Evolutionary conservation across 2,329 filamentous ascomycete species (phyloP).

Genomic region (Neofusicoccum sp.): DNA sequence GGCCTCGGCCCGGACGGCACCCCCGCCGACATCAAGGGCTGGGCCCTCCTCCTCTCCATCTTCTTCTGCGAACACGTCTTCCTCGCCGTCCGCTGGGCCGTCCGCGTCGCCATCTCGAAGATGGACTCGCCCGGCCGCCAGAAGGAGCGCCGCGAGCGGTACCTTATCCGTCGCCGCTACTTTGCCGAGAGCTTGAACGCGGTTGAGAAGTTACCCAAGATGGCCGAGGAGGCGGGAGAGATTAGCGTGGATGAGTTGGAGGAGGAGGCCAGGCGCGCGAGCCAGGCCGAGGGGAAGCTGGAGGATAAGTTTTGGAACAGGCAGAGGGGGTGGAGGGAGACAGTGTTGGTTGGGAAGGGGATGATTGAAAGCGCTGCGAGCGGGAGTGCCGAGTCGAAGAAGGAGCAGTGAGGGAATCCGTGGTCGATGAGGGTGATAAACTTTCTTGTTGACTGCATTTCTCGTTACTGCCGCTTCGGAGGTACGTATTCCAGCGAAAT

Average conservation of each 20-base stretch:
- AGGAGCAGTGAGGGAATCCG: conserved; percentile 25
- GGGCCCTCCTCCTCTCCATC: conserved; percentile 79
- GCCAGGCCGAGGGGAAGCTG: conserved; percentile 44
- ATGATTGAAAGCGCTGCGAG: conserved; percentile 50
- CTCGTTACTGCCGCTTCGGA: too few relatives aligned
- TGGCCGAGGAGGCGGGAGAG: conserved; percentile 58
- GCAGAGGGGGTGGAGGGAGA: conserved; percentile 54
- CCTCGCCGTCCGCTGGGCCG: conserved; percentile 72
- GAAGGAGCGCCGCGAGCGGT: conserved; percentile 81
- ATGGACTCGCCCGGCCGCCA: conserved; percentile 85
- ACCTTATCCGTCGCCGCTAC: conserved; percentile 75
- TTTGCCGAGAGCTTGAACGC: conserved; percentile 72
- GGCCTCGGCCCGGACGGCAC: conserved; percentile 66
- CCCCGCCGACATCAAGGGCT: conserved; percentile 71
- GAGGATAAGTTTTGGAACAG: conserved; percentile 57
- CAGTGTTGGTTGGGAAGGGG: conserved; percentile 52
- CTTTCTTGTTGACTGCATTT: too few relatives aligned
- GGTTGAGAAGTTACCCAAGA: conserved; percentile 50
- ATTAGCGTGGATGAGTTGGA: conserved; percentile 69
- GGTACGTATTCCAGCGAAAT: too few relatives aligned
- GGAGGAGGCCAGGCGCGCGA: conserved; percentile 52
- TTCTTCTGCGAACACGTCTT: conserved; percentile 89
- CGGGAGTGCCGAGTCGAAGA: conserved; percentile 38
- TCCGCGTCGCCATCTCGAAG: conserved; percentile 74
- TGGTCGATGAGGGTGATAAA: not conserved